Evolutionary conservation across 2,329 filamentous ascomycete genomes (phyloP), one percentile per base, ranked within the genome.

Genomic region (Thielaviopsis euricoi): DNA sequence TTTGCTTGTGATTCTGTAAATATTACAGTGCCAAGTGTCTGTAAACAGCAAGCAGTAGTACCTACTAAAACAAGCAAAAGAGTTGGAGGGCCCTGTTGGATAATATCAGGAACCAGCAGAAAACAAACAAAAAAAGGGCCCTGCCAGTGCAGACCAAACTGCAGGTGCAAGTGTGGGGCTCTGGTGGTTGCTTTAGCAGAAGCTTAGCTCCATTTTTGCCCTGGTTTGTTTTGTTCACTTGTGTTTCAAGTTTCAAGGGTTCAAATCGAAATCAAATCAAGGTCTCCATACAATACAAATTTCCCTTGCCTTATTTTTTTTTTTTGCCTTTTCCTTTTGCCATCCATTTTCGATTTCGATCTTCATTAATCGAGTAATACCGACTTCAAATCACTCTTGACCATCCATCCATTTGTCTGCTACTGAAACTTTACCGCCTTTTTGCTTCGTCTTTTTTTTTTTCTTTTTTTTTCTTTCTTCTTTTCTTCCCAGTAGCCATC

Each of bases 191-290:
- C 17, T 43, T 33, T 33, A 33, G 29, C 29, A 33, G 29, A 33
- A 33, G 29, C 29, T 33, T 33, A 10, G 37, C 37, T 57, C 21
- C 26, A 13, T 23, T 17, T 25, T 25, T 43, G 37, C 37, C 37
- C 37, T 43, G 37, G 17, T 43, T 43, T 43, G 37, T 43, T 43
- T 43, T 43, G 4, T 10, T n/a, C n/a, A n/a, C 29, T 43, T 5
- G 13, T 57, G 55, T 57, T 57, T 57, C 55, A 57, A 43, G 29
- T 57, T 55, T 43, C 26, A 21, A n/a, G n/a, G 53, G 23, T 12
- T 55, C 43, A 49, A 46, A 57, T 56, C 55, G 13, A 26, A 52
- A 40, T 52, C 33, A 57, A 52, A 15, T 29, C 26, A 25, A 13
- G 13, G 19, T 55, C 19, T 29, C 19, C 7, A n/a, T 48, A 50